These are phyloP conservation scores for Cladosporium oxysporum DNA, from an alignment of 2,329 filamentous ascomycete genomes.

Conservation along the genomic window DNA sequence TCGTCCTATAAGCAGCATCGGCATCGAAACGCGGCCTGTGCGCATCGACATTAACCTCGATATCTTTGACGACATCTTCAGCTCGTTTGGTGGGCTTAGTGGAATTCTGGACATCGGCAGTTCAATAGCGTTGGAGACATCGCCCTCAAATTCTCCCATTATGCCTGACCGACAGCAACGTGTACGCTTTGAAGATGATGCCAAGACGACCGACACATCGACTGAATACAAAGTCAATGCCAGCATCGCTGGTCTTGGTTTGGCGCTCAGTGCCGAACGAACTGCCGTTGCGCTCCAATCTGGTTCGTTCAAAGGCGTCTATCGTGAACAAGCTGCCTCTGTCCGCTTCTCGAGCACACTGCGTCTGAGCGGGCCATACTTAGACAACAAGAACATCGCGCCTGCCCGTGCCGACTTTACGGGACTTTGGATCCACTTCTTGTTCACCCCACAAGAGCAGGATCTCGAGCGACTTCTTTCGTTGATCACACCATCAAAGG, in stretches of 20 bases:
- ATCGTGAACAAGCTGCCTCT: slow-evolving; percentile 54
- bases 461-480: slow-evolving; percentile 82
- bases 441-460: slow-evolving; percentile 69
- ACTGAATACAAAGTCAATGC: slow-evolving; percentile 67
- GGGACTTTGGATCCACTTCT: slow-evolving; percentile 71
- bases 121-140: slow-evolving; percentile 76
- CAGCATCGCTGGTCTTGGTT: slow-evolving; percentile 70
- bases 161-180: slow-evolving; percentile 46
- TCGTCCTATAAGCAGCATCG: slow-evolving; percentile 44
- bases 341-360: slow-evolving; percentile 6
- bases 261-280: slow-evolving; percentile 75
- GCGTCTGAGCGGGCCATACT: slow-evolving; percentile 68
- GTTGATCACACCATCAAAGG: slow-evolving; percentile 86
- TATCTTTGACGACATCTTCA: slow-evolving; percentile 67
- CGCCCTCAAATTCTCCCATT: slow-evolving; percentile 43
- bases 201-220: slow-evolving; percentile 32
- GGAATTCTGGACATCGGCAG: slow-evolving; percentile 85
- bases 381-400: slow-evolving; percentile 47
- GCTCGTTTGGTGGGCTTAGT: slow-evolving; percentile 84
- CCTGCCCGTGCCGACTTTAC: slow-evolving; percentile 61
- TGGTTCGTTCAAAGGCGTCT: slow-evolving; percentile 75
- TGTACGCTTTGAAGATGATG: slow-evolving; percentile 58
- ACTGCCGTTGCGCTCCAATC: slow-evolving; percentile 61
- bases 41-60: slow-evolving; percentile 75
- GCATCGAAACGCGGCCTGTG: slow-evolving; percentile 75